These are phyloP conservation scores for Melocanna baccifera DNA, from an alignment of 176 grass and related monocot genomes.

Conservation along the genomic window DNA sequence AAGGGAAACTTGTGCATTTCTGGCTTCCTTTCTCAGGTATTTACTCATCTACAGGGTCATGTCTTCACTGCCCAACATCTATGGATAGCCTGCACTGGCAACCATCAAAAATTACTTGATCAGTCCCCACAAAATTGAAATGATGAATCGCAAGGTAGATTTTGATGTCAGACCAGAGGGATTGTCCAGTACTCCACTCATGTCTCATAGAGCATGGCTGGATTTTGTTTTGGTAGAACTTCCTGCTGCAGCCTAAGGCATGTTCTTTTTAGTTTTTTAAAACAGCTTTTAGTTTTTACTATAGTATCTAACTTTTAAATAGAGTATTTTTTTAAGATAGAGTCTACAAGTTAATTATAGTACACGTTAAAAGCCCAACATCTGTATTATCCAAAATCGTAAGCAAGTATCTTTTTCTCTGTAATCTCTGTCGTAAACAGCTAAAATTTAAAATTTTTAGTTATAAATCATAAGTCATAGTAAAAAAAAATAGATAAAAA, in stretches of 20 bases:
- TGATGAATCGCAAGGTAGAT: not conserved
- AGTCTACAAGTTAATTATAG: no score
- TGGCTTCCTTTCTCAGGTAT: not conserved
- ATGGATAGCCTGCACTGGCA: not conserved
- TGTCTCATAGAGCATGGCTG: not conserved
- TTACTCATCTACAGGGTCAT: not conserved
- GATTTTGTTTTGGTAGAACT: not conserved
- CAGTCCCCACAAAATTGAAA: not conserved
- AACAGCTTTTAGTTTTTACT: no score
- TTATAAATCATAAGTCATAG: no score
- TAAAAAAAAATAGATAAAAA: no score
- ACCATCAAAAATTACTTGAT: not conserved
- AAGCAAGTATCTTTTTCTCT: no score
- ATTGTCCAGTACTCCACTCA: not conserved
- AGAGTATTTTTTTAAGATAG: no score
- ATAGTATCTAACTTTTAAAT: no score
- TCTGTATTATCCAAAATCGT: no score
- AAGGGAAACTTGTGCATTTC: not conserved
- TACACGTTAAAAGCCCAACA: no score
- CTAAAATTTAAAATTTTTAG: no score
- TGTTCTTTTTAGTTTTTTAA: no score
- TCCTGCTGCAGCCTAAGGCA: not conserved
- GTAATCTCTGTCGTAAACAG: no score
- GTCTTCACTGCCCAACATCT: not conserved
- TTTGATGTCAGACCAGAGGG: not conserved